Evolutionary conservation across 495 filamentous ascomycete genomes (phyloP).

Genomic region (Xylaria sp.): DNA sequence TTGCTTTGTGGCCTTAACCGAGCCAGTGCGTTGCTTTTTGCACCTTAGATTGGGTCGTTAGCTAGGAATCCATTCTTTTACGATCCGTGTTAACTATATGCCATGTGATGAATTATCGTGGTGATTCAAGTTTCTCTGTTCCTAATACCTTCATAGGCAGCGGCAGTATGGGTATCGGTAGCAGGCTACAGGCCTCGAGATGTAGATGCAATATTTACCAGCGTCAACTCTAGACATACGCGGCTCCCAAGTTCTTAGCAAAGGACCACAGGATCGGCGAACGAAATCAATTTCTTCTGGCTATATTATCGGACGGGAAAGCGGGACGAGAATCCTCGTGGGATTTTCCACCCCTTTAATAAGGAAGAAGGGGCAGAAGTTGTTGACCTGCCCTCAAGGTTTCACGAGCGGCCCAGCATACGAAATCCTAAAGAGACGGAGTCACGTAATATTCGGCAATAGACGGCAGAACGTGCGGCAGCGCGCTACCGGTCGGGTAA

Average conservation of each 20-base stretch:
- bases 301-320: conserved; percentile 6
- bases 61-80: conserved; percentile 14
- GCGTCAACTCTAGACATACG: not conserved
- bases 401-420: not conserved
- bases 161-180: not conserved
- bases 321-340: not conserved
- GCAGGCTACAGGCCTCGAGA: not conserved
- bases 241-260: not conserved
- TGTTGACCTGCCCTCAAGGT: not conserved
- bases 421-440: not conserved
- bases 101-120: not conserved
- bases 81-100: not conserved
- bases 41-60: not conserved
- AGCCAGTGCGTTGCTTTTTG: conserved; percentile 17
- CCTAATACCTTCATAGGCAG: not conserved
- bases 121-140: not conserved
- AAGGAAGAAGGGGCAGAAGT: too few species aligned
- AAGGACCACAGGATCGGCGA: not conserved
- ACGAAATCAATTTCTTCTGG: not conserved
- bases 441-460: not conserved
- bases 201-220: not conserved
- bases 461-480: not conserved
- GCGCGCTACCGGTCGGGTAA: conserved; percentile 23
- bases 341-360: not conserved
- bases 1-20: conserved; percentile 9